Evolutionary conservation across 441 rosid genomes (phyloP).

Genomic region (Rhodomyrtus psidioides): DNA sequence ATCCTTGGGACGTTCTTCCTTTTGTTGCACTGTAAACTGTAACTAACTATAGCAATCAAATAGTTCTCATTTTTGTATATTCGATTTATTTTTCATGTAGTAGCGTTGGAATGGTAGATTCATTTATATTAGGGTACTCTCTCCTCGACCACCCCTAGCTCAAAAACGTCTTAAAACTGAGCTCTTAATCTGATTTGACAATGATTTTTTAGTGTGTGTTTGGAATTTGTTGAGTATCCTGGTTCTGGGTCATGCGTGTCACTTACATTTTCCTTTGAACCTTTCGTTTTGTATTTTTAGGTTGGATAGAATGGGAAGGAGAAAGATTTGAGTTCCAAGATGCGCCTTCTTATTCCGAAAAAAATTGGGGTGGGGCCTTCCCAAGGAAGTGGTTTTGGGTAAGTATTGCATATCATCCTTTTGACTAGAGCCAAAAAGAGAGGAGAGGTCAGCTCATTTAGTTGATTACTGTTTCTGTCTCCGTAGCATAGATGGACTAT

Average conservation of each 20-base stretch:
- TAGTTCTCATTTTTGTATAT: background rate
- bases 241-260: background rate
- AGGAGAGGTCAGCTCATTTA: background rate
- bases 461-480: background rate
- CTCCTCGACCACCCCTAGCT: background rate
- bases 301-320: constrained; percentile 99
- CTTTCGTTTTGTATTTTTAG: constrained; percentile 23
- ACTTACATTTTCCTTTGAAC: background rate
- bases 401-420: constrained; percentile 4
- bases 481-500: background rate
- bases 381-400: constrained; percentile 99
- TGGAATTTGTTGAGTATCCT: background rate
- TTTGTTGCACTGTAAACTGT: background rate
- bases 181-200: background rate
- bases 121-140: background rate
- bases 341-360: constrained; percentile 96
- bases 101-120: background rate
- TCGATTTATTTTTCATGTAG: background rate
- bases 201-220: background rate
- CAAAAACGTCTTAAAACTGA: background rate
- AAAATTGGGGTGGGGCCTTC: constrained; percentile 97
- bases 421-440: background rate
- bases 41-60: background rate
- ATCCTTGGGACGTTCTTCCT: background rate
- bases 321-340: constrained; percentile 81